These are phyloP conservation scores for Ascocoryne sarcoides DNA, from an alignment of 2,329 filamentous ascomycete genomes.

Conservation along the genomic window DNA sequence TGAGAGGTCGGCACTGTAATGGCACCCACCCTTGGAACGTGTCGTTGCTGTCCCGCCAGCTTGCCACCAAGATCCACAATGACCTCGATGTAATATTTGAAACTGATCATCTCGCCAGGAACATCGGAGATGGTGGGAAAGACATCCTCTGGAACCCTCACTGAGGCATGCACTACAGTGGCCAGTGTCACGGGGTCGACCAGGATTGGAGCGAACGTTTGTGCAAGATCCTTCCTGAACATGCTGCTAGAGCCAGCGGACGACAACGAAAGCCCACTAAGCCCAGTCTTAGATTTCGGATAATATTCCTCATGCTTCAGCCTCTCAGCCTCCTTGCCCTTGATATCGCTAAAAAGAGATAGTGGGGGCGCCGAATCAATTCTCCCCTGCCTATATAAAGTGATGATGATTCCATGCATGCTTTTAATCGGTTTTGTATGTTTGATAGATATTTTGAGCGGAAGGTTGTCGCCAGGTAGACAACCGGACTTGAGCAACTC, in stretches of 20 bases:
- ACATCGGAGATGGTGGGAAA: slow-evolving; percentile 89
- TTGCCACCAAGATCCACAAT: slow-evolving; percentile 88
- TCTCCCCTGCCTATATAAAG: slow-evolving; percentile 80
- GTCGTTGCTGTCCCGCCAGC: slow-evolving; percentile 54
- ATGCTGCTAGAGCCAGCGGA: slow-evolving; percentile 80
- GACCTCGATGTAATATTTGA: slow-evolving; percentile 89
- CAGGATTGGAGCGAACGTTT: slow-evolving; percentile 80
- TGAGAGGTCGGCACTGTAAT: slow-evolving; percentile 17
- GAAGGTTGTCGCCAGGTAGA: slow-evolving; percentile 74
- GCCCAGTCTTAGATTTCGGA: slow-evolving; percentile 75
- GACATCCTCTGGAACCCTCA: slow-evolving; percentile 79
- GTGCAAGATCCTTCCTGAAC: slow-evolving; percentile 91
- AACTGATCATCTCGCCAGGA: slow-evolving; percentile 88
- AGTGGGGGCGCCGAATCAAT: slow-evolving; percentile 66
- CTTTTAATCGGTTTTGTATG: slow-evolving; percentile 88
- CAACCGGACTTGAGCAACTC: slow-evolving; percentile 77
- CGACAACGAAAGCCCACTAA: slow-evolving; percentile 78
- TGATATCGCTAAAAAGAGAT: slow-evolving; percentile 38
- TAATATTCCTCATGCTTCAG: slow-evolving; percentile 69
- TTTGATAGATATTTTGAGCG: slow-evolving; percentile 71
- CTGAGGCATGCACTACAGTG: slow-evolving; percentile 70
- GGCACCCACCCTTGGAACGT: slow-evolving; percentile 25
- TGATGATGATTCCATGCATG: slow-evolving; percentile 85
- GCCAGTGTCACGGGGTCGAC: slow-evolving; percentile 74
- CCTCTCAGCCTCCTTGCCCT: slow-evolving; percentile 57